Evolutionary conservation across 257 asterid genomes (phyloP).

Genomic region (Solanum dulcamara): DNA sequence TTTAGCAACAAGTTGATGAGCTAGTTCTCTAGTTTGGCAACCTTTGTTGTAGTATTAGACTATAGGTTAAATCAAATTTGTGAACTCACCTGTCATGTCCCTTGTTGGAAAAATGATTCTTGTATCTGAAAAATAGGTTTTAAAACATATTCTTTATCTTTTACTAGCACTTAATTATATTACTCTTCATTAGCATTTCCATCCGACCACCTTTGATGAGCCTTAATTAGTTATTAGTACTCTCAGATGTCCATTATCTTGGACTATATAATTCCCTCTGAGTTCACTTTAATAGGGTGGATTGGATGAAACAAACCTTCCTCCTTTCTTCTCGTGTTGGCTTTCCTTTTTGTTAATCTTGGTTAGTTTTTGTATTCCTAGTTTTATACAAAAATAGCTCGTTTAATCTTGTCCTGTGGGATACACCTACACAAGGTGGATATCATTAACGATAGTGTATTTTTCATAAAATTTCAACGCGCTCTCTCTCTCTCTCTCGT

Average conservation of each 20-base stretch:
- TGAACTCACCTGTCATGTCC: background rate
- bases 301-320: background rate
- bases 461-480: too few species aligned
- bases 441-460: too few species aligned
- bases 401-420: background rate
- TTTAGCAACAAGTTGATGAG: background rate
- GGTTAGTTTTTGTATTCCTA: background rate
- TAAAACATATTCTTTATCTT: background rate
- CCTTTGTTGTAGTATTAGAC: background rate
- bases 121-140: background rate
- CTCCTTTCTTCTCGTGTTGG: background rate
- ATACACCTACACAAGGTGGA: background rate
- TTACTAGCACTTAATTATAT: background rate
- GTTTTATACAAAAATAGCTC: background rate
- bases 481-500: too few species aligned
- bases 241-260: background rate
- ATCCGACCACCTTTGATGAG: background rate
- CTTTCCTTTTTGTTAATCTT: background rate
- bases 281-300: too few species aligned
- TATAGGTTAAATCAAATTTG: background rate
- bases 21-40: background rate
- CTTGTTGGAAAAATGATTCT: background rate
- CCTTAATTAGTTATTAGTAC: background rate
- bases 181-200: background rate
- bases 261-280: too few species aligned